These are phyloP conservation scores for Davidsoniella virescens DNA, from an alignment of 2,329 filamentous ascomycete species.

Conservation along the genomic window DNA sequence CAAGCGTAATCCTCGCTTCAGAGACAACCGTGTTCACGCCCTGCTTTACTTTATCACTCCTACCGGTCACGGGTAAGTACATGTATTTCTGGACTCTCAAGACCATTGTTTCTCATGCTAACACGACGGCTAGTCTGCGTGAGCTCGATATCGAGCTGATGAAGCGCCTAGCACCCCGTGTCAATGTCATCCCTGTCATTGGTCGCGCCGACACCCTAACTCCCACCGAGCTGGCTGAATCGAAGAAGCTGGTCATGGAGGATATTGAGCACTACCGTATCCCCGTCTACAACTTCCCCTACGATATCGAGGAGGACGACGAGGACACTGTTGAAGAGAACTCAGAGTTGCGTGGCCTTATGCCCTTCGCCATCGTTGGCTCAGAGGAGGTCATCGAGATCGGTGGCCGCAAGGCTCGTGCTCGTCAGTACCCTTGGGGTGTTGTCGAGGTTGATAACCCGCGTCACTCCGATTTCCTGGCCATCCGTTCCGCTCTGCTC, in stretches of 20 bases:
- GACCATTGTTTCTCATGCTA: not conserved
- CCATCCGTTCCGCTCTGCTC: conserved; percentile 86
- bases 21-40: conserved; percentile 96
- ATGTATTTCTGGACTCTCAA: not conserved
- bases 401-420: conserved; percentile 78
- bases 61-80: conserved; percentile 71
- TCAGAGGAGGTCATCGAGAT: conserved; percentile 93
- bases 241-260: conserved; percentile 99
- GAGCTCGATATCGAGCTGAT: conserved; percentile 99
- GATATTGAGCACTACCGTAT: conserved; percentile 99
- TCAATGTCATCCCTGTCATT: conserved; percentile 98
- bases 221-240: conserved; percentile 89
- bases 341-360: conserved; percentile 86
- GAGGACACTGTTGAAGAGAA: conserved; percentile 99
- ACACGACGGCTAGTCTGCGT: conserved; percentile 49
- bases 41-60: conserved; percentile 99
- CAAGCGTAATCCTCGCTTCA: conserved; percentile 99
- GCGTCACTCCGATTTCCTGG: conserved; percentile 94
- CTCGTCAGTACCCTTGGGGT: conserved; percentile 97
- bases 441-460: conserved; percentile 98
- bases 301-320: conserved; percentile 98
- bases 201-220: conserved; percentile 96
- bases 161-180: conserved; percentile 94
- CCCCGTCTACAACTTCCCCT: conserved; percentile 99
- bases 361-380: conserved; percentile 98